Evolutionary conservation across 2,329 filamentous ascomycete genomes (phyloP).

Genomic region (Alternaria burnsii): DNA sequence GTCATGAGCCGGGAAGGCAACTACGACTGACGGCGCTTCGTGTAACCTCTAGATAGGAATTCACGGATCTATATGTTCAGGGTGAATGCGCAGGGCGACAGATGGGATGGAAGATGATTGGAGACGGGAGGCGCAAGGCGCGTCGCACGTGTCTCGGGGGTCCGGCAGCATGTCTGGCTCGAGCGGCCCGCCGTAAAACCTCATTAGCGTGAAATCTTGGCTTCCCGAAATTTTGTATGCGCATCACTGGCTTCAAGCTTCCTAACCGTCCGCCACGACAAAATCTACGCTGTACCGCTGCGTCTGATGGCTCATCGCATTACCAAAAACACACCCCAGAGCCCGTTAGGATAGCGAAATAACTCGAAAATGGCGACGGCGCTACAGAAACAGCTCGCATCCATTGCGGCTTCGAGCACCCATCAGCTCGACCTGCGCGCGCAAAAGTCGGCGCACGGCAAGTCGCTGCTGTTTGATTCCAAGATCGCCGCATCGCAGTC

Average conservation of each 20-base stretch:
- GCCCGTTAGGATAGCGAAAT: neutral
- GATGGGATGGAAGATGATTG: neutral
- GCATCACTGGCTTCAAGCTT: constrained; percentile 12
- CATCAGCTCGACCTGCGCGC: constrained; percentile 91
- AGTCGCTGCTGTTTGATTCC: constrained; percentile 93
- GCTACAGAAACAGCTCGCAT: constrained; percentile 91
- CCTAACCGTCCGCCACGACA: constrained; percentile 28
- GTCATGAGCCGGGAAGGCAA: neutral
- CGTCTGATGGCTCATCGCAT: constrained; percentile 38
- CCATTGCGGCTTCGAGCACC: constrained; percentile 88
- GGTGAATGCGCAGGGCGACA: neutral
- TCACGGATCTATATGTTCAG: neutral
- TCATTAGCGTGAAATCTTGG: constrained; percentile 35
- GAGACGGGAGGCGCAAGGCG: constrained; percentile 12
- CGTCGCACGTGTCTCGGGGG: constrained; percentile 20
- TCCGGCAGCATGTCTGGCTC: constrained; percentile 14
- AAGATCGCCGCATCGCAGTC: constrained; percentile 85
- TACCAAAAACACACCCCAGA: neutral
- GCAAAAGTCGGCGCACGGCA: constrained; percentile 88
- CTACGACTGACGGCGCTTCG: neutral
- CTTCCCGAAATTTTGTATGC: constrained; percentile 28
- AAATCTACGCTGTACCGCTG: constrained; percentile 22
- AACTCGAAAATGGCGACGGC: constrained; percentile 71
- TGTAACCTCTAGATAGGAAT: neutral
- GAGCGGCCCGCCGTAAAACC: constrained; percentile 22